Percentiles rank a stretch among this genome's conserved stretches.
Conservation (phyloP, 352 stramenopile genomes). For the Pythium periplocum region DNA sequence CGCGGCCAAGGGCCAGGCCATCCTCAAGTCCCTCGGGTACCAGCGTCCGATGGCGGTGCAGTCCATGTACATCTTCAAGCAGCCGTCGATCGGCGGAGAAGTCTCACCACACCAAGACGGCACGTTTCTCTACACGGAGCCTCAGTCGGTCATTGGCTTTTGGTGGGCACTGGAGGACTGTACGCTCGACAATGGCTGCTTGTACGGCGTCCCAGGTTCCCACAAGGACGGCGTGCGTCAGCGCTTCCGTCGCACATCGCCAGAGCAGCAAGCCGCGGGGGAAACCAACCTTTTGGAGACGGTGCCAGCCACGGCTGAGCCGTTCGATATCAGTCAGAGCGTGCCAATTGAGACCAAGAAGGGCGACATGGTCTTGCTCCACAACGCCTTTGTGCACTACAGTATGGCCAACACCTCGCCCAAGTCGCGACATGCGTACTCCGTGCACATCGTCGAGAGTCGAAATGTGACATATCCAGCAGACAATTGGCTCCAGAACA, state of each 20-base stretch:
- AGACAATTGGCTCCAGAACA: conserved; percentile 95
- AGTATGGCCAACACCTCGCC: conserved; percentile 90
- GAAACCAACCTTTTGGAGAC: conserved; percentile 50
- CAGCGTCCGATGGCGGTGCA: conserved; percentile 88
- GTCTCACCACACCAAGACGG: conserved; percentile 96
- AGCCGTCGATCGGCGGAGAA: conserved; percentile 89
- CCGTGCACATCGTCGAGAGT: conserved; percentile 94
- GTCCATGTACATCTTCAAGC: conserved; percentile 98
- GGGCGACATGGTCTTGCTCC: conserved; percentile 91
- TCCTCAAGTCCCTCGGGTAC: conserved; percentile 86
- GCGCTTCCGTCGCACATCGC: conserved; percentile 66
- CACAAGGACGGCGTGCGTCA: conserved; percentile 87
- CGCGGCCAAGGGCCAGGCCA: conserved; percentile 59
- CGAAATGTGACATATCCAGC: conserved; percentile 74
- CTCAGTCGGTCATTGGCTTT: conserved; percentile 93
- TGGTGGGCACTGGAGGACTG: conserved; percentile 96
- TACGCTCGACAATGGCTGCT: conserved; percentile 92
- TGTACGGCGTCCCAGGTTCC: conserved; percentile 90
- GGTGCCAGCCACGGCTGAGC: conserved; percentile 34
- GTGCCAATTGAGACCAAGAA: conserved; percentile 86
- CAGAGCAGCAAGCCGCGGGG: conserved; percentile 31
- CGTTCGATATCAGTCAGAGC: conserved; percentile 51
- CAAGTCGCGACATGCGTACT: conserved; percentile 92
- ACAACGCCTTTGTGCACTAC: conserved; percentile 93
- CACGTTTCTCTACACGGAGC: conserved; percentile 95